Conservation (phyloP, 139 green algal species). For the Volvox reticuliferus region DNA sequence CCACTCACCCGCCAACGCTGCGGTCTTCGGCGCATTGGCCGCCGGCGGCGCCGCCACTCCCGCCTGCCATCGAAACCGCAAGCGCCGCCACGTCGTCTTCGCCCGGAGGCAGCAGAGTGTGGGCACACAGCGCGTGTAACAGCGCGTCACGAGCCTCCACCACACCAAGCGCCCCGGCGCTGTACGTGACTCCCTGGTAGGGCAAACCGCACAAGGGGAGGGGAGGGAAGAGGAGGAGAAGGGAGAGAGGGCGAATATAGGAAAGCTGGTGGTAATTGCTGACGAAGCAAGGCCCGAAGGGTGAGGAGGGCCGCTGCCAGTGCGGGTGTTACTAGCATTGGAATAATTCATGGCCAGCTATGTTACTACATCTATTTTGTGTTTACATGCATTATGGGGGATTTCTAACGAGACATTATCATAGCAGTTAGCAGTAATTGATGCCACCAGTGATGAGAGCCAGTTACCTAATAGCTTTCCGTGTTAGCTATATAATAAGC, state of each 20-base stretch:
- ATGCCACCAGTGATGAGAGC: no score
- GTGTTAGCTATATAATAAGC: no score
- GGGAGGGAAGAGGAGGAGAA: no score
- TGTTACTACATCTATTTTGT: no score
- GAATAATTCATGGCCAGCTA: no score
- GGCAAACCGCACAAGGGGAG: neutral
- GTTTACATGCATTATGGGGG: no score
- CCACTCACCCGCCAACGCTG: conserved; percentile 14
- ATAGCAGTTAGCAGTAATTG: no score
- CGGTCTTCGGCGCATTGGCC: neutral
- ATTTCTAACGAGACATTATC: no score
- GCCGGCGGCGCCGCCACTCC: neutral
- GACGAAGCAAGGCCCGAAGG: no score
- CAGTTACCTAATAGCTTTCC: no score
- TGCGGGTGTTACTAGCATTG: neutral
- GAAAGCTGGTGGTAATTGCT: no score
- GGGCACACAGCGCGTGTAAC: conserved; percentile 79
- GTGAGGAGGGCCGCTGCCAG: neutral
- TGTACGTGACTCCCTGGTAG: conserved; percentile 31
- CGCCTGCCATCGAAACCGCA: neutral
- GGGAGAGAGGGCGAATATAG: no score
- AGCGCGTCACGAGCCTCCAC: conserved; percentile 80
- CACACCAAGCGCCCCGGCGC: conserved; percentile 68
- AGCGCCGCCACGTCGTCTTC: conserved; percentile 27
- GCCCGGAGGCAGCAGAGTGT: conserved; percentile 67